Evolutionary conservation across 1,139 yeast genomes (phyloP).

Genomic region (Saccharomycopsis hybrid): DNA sequence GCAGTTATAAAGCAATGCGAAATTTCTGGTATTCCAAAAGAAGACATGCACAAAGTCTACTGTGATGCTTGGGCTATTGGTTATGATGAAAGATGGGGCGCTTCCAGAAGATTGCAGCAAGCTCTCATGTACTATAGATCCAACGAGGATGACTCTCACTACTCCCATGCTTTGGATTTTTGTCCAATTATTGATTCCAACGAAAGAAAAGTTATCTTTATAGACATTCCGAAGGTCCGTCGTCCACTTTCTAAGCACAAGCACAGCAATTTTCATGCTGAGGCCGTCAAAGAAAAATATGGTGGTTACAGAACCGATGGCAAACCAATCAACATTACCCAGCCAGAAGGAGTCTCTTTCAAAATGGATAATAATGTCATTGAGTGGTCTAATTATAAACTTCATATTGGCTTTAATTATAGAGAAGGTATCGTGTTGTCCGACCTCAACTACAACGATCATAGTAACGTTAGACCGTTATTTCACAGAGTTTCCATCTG

Average conservation of each 20-base stretch:
- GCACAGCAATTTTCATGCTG: constrained; percentile 65
- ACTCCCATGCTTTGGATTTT: constrained; percentile 78
- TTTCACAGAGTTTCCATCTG: constrained; percentile 74
- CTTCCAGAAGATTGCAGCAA: constrained; percentile 69
- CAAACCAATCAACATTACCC: constrained; percentile 62
- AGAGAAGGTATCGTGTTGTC: constrained; percentile 79
- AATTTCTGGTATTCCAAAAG: constrained; percentile 57
- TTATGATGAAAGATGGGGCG: constrained; percentile 79
- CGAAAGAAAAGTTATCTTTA: constrained; percentile 57
- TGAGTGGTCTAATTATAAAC: constrained; percentile 69
- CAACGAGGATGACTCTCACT: constrained; percentile 75
- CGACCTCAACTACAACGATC: constrained; percentile 68
- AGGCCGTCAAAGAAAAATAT: constrained; percentile 51
- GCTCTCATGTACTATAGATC: constrained; percentile 74
- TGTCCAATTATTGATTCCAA: constrained; percentile 79
- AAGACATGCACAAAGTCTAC: constrained; percentile 63
- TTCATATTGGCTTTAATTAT: constrained; percentile 78
- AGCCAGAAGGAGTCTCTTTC: constrained; percentile 80
- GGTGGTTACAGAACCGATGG: constrained; percentile 58
- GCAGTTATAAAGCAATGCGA: constrained; percentile 67
- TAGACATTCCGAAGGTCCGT: constrained; percentile 71
- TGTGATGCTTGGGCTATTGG: constrained; percentile 88
- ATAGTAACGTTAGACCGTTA: constrained; percentile 61
- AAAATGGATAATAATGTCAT: constrained; percentile 60
- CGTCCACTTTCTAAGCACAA: constrained; percentile 62